Evolutionary conservation across 805 yeast species (phyloP).

Genomic region (Yamadazyma tumulicola): DNA sequence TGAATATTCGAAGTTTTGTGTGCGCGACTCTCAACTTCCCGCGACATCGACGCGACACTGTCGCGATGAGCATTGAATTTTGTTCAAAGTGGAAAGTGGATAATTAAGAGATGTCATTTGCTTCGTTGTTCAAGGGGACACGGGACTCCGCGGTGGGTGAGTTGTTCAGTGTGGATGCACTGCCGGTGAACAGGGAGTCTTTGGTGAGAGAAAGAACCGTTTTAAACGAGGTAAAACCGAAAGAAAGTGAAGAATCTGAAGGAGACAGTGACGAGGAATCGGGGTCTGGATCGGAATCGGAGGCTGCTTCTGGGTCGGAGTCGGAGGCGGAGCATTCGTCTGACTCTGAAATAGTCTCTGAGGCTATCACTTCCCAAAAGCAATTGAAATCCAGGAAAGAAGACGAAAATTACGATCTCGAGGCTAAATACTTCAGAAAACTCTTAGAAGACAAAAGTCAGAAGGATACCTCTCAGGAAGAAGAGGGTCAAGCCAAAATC

Average conservation of each 20-base stretch:
- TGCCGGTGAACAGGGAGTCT: conserved; percentile 44
- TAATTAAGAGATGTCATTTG: conserved; percentile 29
- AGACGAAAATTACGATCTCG: conserved; percentile 12
- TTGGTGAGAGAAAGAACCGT: conserved; percentile 17
- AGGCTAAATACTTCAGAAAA: conserved; percentile 13
- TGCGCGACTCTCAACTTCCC: too few relatives aligned
- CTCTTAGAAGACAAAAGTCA: conserved; percentile 10
- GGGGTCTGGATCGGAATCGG: conserved; percentile 45
- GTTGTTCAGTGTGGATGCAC: conserved; percentile 26
- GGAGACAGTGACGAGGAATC: conserved; percentile 1
- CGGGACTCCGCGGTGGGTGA: conserved; percentile 27
- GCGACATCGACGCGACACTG: too few relatives aligned
- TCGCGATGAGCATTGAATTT: too few relatives aligned
- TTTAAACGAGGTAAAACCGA: conserved; percentile 17
- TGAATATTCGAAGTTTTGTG: too few relatives aligned
- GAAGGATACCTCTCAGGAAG: conserved; percentile 18
- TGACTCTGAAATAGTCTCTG: conserved; percentile 1
- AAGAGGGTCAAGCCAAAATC: conserved; percentile 11
- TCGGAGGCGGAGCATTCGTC: too few relatives aligned
- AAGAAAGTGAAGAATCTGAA: conserved; percentile 23
- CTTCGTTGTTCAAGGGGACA: conserved; percentile 27
- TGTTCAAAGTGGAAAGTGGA: too few relatives aligned
- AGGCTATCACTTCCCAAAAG: too few relatives aligned
- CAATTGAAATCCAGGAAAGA: conserved; percentile 13
- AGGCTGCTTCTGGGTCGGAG: too few relatives aligned